These are phyloP conservation scores for Solanum megistacrolobum DNA, from an alignment of 257 asterid species.

Conservation along the genomic window DNA sequence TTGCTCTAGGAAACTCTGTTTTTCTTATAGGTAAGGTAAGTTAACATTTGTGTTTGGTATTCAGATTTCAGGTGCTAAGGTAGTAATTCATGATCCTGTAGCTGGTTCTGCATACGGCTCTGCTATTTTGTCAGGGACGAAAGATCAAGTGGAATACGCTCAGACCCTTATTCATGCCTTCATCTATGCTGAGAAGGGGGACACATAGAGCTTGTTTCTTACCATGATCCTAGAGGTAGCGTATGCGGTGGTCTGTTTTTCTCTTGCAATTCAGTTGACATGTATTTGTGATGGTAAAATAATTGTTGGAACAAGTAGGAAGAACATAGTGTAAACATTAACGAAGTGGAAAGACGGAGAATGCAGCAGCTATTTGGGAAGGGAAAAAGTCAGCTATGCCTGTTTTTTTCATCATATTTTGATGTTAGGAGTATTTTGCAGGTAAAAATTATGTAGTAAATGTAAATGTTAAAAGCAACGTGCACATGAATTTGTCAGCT, in stretches of 20 bases:
- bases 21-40: background rate
- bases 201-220: background rate
- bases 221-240: background rate
- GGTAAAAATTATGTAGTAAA: background rate
- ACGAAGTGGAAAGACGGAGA: background rate
- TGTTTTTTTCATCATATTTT: background rate
- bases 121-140: slow-evolving; percentile 4
- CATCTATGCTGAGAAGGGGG: slow-evolving; percentile 2
- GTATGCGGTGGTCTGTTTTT: background rate
- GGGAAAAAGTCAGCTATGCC: background rate
- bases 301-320: background rate
- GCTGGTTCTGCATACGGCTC: slow-evolving; percentile 5
- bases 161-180: slow-evolving; percentile 12
- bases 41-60: background rate
- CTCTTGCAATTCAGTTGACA: background rate
- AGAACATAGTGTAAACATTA: background rate
- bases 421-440: background rate
- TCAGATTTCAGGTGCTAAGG: slow-evolving; percentile 12
- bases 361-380: background rate
- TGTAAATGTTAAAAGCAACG: background rate
- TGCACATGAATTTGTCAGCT: background rate
- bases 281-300: background rate
- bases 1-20: background rate
- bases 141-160: slow-evolving; percentile 4
- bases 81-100: slow-evolving; percentile 5